Base-by-base conservation (phyloP, 176 grass and related monocot species). In the Raddia distichophylla region DNA sequence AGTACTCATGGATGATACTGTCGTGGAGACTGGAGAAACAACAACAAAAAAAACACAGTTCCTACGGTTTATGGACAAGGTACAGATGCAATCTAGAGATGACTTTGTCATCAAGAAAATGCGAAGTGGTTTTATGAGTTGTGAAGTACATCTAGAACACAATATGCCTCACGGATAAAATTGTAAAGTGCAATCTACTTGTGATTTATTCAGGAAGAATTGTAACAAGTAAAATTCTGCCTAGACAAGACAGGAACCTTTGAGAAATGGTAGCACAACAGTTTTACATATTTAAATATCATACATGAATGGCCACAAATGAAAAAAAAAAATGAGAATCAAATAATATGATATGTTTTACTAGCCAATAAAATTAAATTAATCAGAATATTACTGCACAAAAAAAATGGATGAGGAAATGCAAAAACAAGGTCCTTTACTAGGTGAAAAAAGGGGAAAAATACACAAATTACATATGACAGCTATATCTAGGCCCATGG, bases 401-500 rank as follows among this genome's bases (percentile, higher is more conserved):
- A 33, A 67, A 67, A 82, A 85, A 67, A 62, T 8, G 27, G 67
- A 46, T 15, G 62, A 79, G 2, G 52, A 80, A 53, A 52, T 79
- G 75, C 52, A 84, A 53, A 79, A 45, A 43, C 8, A 74, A 67
- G 54, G 37, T 13, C 10, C 53, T 90, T 78, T 81, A 73, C 69
- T 27, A 48, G 22, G 18, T 34, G 27, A 5, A 42, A 48, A 10
- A 15, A 5, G 32, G 22, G 42, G 27, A 78, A 71, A 11, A 19
- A 63, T 74, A 60, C 7, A 79, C 74, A 63, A 74, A 63, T 67
- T 88, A 75, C 85, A 87, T 22, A 84, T 51, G 6, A 50, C 74
- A 81, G 56, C 2, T 60, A 43, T 73, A 73, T 81, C 89, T 95
- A 99, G 76, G 85, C 90, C 96, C 96, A 99, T 10, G 96, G 96